These are phyloP conservation scores for Euclidium syriacum DNA, from an alignment of 345 rosid genomes.

Conservation along the genomic window DNA sequence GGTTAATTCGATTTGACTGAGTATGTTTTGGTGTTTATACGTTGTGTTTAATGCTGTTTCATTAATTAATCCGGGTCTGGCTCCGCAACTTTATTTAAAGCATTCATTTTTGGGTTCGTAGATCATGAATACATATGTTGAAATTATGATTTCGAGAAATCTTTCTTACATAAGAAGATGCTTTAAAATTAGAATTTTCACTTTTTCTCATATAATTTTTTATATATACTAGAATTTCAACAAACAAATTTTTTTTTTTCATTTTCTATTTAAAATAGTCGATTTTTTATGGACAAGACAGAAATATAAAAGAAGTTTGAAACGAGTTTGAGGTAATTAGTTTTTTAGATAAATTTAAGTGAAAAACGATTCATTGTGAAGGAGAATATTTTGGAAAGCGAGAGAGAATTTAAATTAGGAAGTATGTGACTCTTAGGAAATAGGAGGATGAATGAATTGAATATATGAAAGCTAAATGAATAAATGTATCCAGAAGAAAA, in stretches of 20 bases:
- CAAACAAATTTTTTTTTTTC: not conserved
- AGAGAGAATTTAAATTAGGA: not conserved
- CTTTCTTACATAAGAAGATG: not conserved
- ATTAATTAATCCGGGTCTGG: not conserved
- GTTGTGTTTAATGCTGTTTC: not conserved
- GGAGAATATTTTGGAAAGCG: slow-evolving; percentile 1
- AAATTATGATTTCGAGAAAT: not conserved
- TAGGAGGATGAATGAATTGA: not conserved
- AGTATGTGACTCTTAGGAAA: slow-evolving; percentile 9
- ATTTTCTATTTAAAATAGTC: not conserved
- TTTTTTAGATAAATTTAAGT: not conserved
- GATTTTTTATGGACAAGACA: not conserved
- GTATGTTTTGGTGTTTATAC: not conserved
- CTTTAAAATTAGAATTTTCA: no score
- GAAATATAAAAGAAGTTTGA: not conserved
- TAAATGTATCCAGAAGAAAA: not conserved
- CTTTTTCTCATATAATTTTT: no score
- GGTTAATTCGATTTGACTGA: slow-evolving; percentile 11
- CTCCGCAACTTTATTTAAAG: not conserved
- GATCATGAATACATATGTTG: not conserved
- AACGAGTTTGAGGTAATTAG: not conserved
- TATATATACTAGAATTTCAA: no score
- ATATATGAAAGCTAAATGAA: not conserved
- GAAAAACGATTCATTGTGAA: not conserved
- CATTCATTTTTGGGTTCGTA: no score